phyloP scores from a whole-genome alignment of 768 basidiomycete species.

The Hypholoma sublateritium region DNA sequence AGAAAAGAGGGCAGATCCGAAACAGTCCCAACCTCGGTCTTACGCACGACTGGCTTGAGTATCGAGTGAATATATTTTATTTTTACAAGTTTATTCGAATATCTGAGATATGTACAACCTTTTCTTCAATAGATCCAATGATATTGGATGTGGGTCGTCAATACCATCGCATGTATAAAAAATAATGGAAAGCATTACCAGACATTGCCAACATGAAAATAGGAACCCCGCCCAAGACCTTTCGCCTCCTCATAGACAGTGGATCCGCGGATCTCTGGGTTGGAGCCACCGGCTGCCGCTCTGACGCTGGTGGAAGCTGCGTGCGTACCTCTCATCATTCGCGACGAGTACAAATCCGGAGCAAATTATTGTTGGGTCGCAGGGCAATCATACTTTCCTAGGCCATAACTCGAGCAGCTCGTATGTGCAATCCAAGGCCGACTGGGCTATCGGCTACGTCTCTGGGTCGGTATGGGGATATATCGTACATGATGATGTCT shows the following conservation, averaged over 20 bases:
- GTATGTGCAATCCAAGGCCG: conserved; percentile 45
- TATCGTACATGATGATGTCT: conserved; percentile 56
- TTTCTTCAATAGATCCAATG: neutral
- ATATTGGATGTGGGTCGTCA: conserved; percentile 42
- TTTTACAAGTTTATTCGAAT: no score
- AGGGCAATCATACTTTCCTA: conserved; percentile 47
- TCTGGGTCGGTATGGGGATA: conserved; percentile 59
- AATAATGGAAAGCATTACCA: neutral
- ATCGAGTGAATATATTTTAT: neutral
- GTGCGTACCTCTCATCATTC: conserved; percentile 18
- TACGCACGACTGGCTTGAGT: conserved; percentile 1
- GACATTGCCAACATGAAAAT: conserved; percentile 31
- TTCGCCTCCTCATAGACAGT: conserved; percentile 56
- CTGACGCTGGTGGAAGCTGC: conserved; percentile 28
- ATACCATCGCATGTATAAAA: neutral
- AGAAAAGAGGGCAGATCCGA: neutral
- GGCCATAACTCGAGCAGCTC: conserved; percentile 56
- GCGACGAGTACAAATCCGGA: neutral
- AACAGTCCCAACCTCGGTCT: conserved; percentile 21
- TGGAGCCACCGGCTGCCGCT: conserved; percentile 42
- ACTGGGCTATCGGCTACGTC: conserved; percentile 52
- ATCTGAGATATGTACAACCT: no score
- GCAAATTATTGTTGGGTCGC: neutral
- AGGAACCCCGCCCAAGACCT: conserved; percentile 49
- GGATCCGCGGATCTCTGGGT: conserved; percentile 68